Evolutionary conservation across 2,329 filamentous ascomycete species (phyloP).

Genomic region (Hymenoscyphus repandus): DNA sequence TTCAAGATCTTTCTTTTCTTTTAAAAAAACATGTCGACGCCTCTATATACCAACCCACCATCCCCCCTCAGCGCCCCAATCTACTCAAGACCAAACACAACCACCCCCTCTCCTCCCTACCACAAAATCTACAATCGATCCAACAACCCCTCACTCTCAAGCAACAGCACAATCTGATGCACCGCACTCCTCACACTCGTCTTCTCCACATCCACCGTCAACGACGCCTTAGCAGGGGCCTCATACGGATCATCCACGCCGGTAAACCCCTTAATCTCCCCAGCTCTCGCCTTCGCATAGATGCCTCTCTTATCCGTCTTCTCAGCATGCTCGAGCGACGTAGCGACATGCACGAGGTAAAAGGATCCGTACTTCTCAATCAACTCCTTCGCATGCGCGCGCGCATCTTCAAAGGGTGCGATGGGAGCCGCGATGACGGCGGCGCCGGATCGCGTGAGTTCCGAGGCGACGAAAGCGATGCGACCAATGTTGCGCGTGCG

Average conservation of each 20-base stretch:
- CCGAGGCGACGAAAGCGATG: conserved; percentile 92
- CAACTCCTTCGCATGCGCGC: conserved; percentile 73
- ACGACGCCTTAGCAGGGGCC: conserved; percentile 70
- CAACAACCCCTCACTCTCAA: no score
- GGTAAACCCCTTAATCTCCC: conserved; percentile 97
- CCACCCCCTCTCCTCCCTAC: no score
- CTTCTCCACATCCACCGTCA: no score
- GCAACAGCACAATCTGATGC: no score
- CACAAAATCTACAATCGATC: no score
- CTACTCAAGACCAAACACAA: no score
- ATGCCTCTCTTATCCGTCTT: conserved; percentile 91
- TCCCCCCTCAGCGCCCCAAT: no score
- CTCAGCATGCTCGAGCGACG: conserved; percentile 86
- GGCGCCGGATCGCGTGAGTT: conserved; percentile 87
- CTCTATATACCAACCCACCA: no score
- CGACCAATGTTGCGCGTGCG: conserved; percentile 92
- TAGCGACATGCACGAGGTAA: conserved; percentile 93
- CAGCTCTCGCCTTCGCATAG: conserved; percentile 75
- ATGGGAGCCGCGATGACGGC: conserved; percentile 97
- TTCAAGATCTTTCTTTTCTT: no score
- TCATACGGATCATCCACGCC: conserved; percentile 98
- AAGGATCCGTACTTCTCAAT: conserved; percentile 87
- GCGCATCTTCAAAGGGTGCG: conserved; percentile 79
- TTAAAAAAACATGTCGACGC: no score
- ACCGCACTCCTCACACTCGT: no score